phyloP scores from a whole-genome alignment of 371 early-diverging fungal species.

The Mortierella sp. region DNA sequence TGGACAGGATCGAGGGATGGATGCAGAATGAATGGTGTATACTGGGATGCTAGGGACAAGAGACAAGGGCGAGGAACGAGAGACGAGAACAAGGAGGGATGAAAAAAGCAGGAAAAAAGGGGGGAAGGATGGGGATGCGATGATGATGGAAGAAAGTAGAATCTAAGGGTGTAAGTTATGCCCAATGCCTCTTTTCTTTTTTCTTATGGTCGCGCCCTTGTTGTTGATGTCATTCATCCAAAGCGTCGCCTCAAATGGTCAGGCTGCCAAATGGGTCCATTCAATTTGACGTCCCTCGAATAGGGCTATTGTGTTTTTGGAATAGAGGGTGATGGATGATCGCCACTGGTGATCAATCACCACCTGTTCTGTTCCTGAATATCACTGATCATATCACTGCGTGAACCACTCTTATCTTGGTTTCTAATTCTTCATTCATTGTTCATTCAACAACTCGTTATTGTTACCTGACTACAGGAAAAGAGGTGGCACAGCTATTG shows the following conservation, averaged over 20 bases:
- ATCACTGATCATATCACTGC: not conserved
- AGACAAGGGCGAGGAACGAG: not conserved
- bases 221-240: not conserved
- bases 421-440: not conserved
- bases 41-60: slow-evolving; percentile 12
- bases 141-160: slow-evolving; percentile 10
- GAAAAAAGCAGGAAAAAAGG: not conserved
- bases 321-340: not conserved
- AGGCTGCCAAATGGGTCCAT: not conserved
- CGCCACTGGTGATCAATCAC: not conserved
- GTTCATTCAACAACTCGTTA: not conserved
- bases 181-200: not conserved
- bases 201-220: not conserved
- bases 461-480: not conserved
- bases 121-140: not conserved
- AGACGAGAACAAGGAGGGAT: not conserved
- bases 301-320: no score
- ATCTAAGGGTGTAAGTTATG: not conserved
- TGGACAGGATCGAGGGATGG: slow-evolving; percentile 3
- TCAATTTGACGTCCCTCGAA: no score
- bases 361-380: not conserved
- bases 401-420: not conserved
- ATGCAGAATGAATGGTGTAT: not conserved
- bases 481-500: not conserved
- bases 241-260: not conserved